Base-by-base conservation (phyloP, 805 yeast species). In the Lachancea nothofagi region DNA sequence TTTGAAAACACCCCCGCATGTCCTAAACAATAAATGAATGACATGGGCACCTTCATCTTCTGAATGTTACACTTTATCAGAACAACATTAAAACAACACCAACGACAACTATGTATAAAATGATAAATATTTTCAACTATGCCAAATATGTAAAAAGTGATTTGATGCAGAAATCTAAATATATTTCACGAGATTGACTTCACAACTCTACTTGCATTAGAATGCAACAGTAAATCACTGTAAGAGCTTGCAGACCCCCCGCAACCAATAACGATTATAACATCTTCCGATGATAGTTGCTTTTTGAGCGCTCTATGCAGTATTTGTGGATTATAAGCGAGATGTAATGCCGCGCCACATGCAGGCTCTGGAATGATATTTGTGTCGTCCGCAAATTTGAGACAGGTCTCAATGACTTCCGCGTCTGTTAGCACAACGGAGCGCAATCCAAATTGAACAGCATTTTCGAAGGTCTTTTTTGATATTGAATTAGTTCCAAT, bases 331-430 rank as follows among this genome's bases (percentile, higher is more conserved):
- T 67, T 54, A 49, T 69, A 73, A 12, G 69, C 71, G 13, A 77
- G 66, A 15, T 80, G 70, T 21, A 81, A 55, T 0, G 85, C 75
- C 2, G 83, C 83, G 3, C 86, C 86, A 56, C 87, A 81, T 1
- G 87, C 87, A 0, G 86, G 85, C 54, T 81, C 87, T 0, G 78
- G 74, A 18, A 76, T 63, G 63, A 47, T 62, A 41, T 73, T 72
- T 45, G 67, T 76, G 42, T 75, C 77, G 2, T 65, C 52, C 5
- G 77, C 74, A 49, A 70, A 77, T 30, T 59, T 63, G 17, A 76
- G 50, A 35, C 80, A 69, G 1, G 81, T 75, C 12, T 57, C 57
- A 0, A 80, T 69, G 1, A 84, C 80, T 29, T 78, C 78, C 2
- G 62, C 43, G 49, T 82, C 89, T 19, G 71, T 64, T 1, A 75